Evolutionary conservation across 2,329 filamentous ascomycete species (phyloP).

Genomic region (Sordariomycetes sp.): DNA sequence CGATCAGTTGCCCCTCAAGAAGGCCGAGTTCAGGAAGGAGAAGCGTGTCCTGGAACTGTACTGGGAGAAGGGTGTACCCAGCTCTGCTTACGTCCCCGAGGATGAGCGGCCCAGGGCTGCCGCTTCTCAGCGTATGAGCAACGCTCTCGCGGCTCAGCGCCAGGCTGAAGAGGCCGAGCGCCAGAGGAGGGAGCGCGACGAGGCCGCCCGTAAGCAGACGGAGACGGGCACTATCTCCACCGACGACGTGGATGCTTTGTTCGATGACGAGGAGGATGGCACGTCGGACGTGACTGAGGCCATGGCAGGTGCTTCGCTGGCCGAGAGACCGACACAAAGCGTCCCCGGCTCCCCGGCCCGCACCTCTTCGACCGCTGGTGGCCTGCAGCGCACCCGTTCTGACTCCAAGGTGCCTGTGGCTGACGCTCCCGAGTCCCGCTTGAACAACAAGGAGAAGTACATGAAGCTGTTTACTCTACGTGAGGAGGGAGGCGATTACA

Average conservation of each 20-base stretch:
- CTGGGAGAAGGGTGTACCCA: slow-evolving; percentile 99
- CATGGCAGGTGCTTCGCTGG: slow-evolving; percentile 82
- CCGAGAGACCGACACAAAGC: slow-evolving; percentile 87
- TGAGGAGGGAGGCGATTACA: slow-evolving; percentile 90
- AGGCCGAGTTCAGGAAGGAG: slow-evolving; percentile 98
- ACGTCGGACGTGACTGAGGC: slow-evolving; percentile 83
- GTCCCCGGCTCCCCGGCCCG: slow-evolving; percentile 85
- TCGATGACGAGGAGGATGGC: slow-evolving; percentile 87
- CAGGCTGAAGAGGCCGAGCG: slow-evolving; percentile 78
- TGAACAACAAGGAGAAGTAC: slow-evolving; percentile 95
- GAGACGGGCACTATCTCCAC: slow-evolving; percentile 91
- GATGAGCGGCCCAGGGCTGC: slow-evolving; percentile 88
- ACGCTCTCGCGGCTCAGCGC: slow-evolving; percentile 66
- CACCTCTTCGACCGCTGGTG: slow-evolving; percentile 56
- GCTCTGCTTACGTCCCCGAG: slow-evolving; percentile 90
- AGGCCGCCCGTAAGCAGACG: slow-evolving; percentile 85
- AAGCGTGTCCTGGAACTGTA: slow-evolving; percentile 91
- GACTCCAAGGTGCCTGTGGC: slow-evolving; percentile 80
- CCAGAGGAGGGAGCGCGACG: slow-evolving; percentile 77
- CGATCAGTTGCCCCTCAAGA: slow-evolving; percentile 94
- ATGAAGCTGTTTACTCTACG: slow-evolving; percentile 79
- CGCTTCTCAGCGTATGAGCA: slow-evolving; percentile 62
- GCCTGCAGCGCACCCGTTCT: slow-evolving; percentile 79
- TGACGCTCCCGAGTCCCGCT: slow-evolving; percentile 68
- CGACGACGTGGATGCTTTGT: slow-evolving; percentile 89